A percentile compares a stretch with the other conserved stretches of the same genome.
phyloP scores from a whole-genome alignment of 2,329 filamentous ascomycete genomes.

The Paraphoma sp. region DNA sequence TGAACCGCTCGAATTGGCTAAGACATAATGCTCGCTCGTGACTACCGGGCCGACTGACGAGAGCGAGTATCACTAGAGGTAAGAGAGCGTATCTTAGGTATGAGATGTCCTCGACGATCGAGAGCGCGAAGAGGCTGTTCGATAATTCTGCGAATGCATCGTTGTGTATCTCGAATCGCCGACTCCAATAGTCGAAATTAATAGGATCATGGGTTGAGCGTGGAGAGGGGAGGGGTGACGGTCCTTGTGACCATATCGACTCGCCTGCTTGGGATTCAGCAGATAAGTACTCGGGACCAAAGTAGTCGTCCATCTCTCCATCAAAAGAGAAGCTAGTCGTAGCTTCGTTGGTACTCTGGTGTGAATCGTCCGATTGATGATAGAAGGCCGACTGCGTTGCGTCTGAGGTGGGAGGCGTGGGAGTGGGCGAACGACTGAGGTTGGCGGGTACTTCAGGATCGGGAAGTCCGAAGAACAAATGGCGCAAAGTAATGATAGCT shows the following conservation, averaged over 20 bases:
- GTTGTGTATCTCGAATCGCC: constrained; percentile 26
- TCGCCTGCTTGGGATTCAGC: constrained; percentile 7
- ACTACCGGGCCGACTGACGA: constrained; percentile 22
- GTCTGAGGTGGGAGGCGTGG: constrained; percentile 1
- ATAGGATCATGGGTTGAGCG: constrained; percentile 8
- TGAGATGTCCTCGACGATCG: constrained; percentile 6
- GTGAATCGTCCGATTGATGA: constrained; percentile 4
- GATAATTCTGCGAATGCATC: constrained; percentile 21
- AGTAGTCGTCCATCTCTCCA: constrained; percentile 1
- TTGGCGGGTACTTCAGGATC: constrained; percentile 10
- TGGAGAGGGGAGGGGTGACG: constrained; percentile 23
- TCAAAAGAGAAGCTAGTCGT: constrained; percentile 3
- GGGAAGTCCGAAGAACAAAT: constrained; percentile 27
- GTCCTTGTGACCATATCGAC: constrained; percentile 15
- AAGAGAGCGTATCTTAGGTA: constrained; percentile 21
- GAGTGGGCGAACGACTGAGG: constrained; percentile 8
- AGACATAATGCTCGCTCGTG: constrained; percentile 21
- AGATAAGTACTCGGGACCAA: constrained; percentile 9
- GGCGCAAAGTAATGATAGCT: constrained; percentile 23
- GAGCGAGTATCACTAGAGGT: constrained; percentile 23
- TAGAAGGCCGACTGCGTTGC: constrained; percentile 1
- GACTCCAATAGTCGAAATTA: constrained; percentile 17
- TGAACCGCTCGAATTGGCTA: constrained; percentile 15
- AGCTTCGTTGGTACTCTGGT: constrained; percentile 7
- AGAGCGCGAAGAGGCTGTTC: constrained; percentile 9